Base-by-base conservation (phyloP, 805 yeast species). In the Candida andamanensis region DNA sequence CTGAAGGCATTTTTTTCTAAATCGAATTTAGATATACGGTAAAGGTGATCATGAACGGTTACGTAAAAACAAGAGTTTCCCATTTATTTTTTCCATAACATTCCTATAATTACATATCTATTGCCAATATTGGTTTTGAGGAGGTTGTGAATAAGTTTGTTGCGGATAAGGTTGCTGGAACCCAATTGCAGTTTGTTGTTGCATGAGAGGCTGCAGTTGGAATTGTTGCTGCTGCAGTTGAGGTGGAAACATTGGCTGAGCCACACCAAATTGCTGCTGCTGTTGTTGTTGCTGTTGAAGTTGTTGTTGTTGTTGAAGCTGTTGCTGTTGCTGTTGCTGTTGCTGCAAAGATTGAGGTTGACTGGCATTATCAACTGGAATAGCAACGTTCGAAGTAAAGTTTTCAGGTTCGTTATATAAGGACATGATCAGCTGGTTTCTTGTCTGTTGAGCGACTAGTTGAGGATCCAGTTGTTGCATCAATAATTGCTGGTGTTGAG, bases 401-500 rank as follows among this genome's bases (percentile, higher is more conserved):
- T 35, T 41, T 22, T 46, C 52, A 3, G 68, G 65, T 50, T 57
- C 72, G 49, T 48, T 58, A 41, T 69, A 71, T 39, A 69, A 49
- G 3, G 69, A 59, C 49, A 65, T 26, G 9, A 66, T 63, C 30
- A 47, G 55, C 39, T 58, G 65, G 35, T 65, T 66, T 26, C 52
- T 60, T 3, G 60, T 56, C 32, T 61, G 65, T 34, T 60, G 66
- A 4, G 59, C 56, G 5, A 50, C 39, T 17, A 52, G 42, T 38
- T 58, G 66, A 14, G 64, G 64, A 33, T 56, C 57, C 9, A 48
- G 49, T 35, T 56, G 58, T 35, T 53, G 62, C 38, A 50, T 37
- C 35, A 66, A 47, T 41, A 60, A 50, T 36, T 58, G 62, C 42
- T 63, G 70, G 36, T 60, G 66, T 28, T 62, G 69, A 24, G 69